Conservation (phyloP, 139 green algal genomes). For the Tetradesmus lagerheimii region DNA sequence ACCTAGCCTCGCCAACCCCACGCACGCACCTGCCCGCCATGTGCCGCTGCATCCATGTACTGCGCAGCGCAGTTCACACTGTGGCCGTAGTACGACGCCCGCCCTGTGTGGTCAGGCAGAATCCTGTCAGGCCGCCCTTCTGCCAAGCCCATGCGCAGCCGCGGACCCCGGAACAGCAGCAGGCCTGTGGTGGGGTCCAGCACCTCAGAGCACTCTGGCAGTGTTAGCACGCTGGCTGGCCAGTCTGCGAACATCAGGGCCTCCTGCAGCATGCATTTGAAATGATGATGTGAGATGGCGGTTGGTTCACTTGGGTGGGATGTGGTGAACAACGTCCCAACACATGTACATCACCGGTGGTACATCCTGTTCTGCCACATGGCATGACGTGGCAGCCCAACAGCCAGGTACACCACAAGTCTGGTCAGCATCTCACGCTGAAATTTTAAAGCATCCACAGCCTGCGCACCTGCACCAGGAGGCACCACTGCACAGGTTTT, state of each 20-base stretch:
- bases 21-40: slow-evolving; percentile 3
- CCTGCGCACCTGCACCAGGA: too few species aligned
- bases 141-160: slow-evolving; percentile 62
- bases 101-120: slow-evolving; percentile 58
- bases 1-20: too few species aligned
- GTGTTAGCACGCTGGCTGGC: background rate
- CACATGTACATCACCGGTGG: too few species aligned
- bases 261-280: slow-evolving; percentile 15
- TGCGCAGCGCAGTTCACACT: slow-evolving; percentile 51
- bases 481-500: too few species aligned
- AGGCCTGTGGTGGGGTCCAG: background rate
- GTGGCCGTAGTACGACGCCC: slow-evolving; percentile 62
- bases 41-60: slow-evolving; percentile 8
- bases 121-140: slow-evolving; percentile 57
- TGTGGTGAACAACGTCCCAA: too few species aligned
- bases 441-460: too few species aligned
- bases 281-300: too few species aligned
- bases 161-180: slow-evolving; percentile 55
- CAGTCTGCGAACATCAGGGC: background rate
- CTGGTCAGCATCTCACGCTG: too few species aligned
- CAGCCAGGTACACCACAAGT: too few species aligned
- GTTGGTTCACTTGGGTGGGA: too few species aligned
- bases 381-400: too few species aligned
- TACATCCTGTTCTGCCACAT: too few species aligned
- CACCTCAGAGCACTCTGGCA: background rate